Conservation (phyloP, 495 filamentous ascomycete genomes). For the Aspergillus saccharolyticus region DNA sequence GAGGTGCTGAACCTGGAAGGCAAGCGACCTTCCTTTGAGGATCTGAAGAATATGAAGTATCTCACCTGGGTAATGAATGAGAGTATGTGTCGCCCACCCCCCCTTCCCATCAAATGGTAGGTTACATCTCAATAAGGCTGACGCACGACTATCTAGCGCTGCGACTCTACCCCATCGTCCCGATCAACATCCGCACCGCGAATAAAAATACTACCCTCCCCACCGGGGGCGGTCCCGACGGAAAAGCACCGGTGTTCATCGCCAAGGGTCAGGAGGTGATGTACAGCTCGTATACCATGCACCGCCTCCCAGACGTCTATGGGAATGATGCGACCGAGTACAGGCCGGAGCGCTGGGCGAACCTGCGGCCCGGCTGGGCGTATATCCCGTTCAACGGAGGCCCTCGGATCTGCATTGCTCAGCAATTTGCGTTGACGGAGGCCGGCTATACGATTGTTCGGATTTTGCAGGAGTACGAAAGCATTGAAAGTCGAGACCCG, state of each 20-base stretch:
- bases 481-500: slow-evolving; percentile 14
- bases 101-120: too few species aligned
- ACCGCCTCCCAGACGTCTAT: slow-evolving; percentile 50
- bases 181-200: slow-evolving; percentile 64
- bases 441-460: slow-evolving; percentile 60
- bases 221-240: slow-evolving; percentile 63
- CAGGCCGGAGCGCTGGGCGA: slow-evolving; percentile 64
- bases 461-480: slow-evolving; percentile 57
- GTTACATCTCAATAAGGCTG: background rate
- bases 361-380: slow-evolving; percentile 44
- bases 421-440: slow-evolving; percentile 62
- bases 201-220: slow-evolving; percentile 66
- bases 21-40: slow-evolving; percentile 41
- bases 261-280: slow-evolving; percentile 50
- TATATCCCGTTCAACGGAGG: slow-evolving; percentile 72
- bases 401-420: slow-evolving; percentile 76
- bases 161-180: slow-evolving; percentile 68
- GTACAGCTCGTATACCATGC: slow-evolving; percentile 63
- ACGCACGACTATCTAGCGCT: slow-evolving; percentile 19
- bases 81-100: background rate
- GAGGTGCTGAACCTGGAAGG: slow-evolving; percentile 42
- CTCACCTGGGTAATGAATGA: slow-evolving; percentile 58
- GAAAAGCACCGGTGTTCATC: slow-evolving; percentile 57
- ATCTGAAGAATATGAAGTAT: slow-evolving; percentile 69
- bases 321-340: slow-evolving; percentile 47